Conservation (phyloP, 306 rosid genomes). For the Leucaena leucocephala region DNA sequence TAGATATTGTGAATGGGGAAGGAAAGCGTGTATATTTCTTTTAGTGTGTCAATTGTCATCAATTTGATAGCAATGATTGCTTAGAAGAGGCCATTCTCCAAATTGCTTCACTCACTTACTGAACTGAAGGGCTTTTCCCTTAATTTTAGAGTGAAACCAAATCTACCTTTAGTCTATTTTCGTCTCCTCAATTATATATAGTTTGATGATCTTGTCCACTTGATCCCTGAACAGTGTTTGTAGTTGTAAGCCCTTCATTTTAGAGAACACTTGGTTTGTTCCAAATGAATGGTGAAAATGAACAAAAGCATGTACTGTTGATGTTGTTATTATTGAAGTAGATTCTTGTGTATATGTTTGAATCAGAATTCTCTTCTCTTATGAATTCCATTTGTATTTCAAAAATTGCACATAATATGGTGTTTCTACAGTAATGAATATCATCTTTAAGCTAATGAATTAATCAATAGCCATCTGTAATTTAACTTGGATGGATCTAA, state of each 20-base stretch:
- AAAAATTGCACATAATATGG: not conserved
- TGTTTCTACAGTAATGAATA: not conserved
- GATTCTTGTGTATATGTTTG: constrained; percentile 35
- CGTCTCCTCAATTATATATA: not conserved
- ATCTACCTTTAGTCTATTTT: constrained; percentile 12
- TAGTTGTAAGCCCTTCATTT: constrained; percentile 29
- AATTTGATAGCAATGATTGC: constrained; percentile 44
- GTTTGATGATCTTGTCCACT: constrained; percentile 7
- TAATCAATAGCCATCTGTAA: not conserved
- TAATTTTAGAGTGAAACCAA: constrained; percentile 35
- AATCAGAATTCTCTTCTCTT: constrained; percentile 26
- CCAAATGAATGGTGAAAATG: constrained; percentile 32
- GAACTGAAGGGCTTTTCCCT: constrained; percentile 29
- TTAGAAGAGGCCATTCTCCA: constrained; percentile 36
- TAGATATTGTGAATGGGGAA: constrained; percentile 40
- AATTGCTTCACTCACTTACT: constrained; percentile 23
- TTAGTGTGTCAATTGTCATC: constrained; percentile 39
- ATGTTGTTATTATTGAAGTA: constrained; percentile 25
- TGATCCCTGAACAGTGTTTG: not conserved
- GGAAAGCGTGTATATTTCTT: constrained; percentile 57
- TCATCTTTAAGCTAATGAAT: not conserved
- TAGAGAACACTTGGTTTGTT: constrained; percentile 33
- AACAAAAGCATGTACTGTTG: constrained; percentile 22
- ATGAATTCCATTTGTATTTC: constrained; percentile 4
- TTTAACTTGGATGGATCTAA: not conserved